phyloP scores from a whole-genome alignment of 169 alveolate species.

The Cryptosporidium xiaoi region DNA sequence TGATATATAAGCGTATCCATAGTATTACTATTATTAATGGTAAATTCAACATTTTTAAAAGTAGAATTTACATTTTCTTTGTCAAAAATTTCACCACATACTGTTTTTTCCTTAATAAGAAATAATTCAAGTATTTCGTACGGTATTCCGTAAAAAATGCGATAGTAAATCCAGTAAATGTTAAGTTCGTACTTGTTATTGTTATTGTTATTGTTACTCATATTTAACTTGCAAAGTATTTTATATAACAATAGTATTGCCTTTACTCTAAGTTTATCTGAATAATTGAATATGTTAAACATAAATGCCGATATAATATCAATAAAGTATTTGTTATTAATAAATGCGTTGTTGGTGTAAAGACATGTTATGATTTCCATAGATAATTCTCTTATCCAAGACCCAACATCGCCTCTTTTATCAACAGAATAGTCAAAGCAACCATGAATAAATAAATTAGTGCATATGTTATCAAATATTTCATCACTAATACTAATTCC shows the following conservation, averaged over 20 bases:
- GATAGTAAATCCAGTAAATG: constrained; percentile 69
- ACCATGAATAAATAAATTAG: constrained; percentile 1
- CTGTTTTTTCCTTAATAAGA: not conserved
- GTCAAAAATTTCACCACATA: no score
- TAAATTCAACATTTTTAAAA: not conserved
- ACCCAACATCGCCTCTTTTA: constrained; percentile 91
- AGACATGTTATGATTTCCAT: constrained; percentile 78
- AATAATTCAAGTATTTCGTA: constrained; percentile 38
- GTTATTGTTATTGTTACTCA: no score
- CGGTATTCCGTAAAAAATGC: constrained; percentile 69
- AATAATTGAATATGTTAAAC: constrained; percentile 54
- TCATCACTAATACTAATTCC: not conserved
- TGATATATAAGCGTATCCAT: not conserved
- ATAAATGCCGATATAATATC: constrained; percentile 18
- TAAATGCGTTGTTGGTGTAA: constrained; percentile 4
- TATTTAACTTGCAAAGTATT: not conserved
- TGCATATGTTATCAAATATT: no score
- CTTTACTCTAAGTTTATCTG: constrained; percentile 58
- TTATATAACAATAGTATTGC: constrained; percentile 59
- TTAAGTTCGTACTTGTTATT: not conserved
- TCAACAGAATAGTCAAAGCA: constrained; percentile 83
- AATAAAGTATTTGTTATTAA: not conserved
- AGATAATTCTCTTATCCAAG: constrained; percentile 90
- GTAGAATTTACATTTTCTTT: not conserved
- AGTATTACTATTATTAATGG: not conserved